Evolutionary conservation across 768 basidiomycete species (phyloP).

Genomic region (Neoboletus brunneissimus): DNA sequence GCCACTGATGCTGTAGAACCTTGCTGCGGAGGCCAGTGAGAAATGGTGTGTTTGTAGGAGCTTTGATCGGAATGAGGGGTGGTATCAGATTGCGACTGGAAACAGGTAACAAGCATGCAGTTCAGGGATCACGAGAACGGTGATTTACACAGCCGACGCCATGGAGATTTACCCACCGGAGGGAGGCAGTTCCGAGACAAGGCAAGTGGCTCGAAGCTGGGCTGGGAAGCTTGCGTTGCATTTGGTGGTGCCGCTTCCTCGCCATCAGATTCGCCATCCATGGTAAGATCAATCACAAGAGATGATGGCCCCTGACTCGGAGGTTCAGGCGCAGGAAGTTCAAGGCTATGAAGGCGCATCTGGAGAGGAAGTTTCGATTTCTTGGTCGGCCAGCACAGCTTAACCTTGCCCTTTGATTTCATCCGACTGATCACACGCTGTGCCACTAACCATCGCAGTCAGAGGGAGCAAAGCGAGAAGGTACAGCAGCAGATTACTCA

Average conservation of each 20-base stretch:
- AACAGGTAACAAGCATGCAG: not conserved
- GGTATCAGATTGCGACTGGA: constrained; percentile 7
- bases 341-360: constrained; percentile 16
- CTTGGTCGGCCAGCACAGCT: constrained; percentile 16
- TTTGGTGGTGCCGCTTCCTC: not conserved
- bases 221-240: not conserved
- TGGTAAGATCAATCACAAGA: constrained; percentile 23
- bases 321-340: constrained; percentile 1
- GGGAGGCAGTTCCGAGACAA: not conserved
- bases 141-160: not conserved
- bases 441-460: constrained; percentile 22
- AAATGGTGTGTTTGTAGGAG: not conserved
- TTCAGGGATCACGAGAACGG: constrained; percentile 1
- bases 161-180: constrained; percentile 14
- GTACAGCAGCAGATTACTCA: constrained; percentile 17
- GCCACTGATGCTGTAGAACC: not conserved
- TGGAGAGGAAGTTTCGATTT: constrained; percentile 15
- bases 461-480: not conserved
- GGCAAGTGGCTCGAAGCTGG: not conserved
- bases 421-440: constrained; percentile 25
- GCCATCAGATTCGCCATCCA: constrained; percentile 4
- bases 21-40: constrained; percentile 1
- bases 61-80: not conserved
- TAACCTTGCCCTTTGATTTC: constrained; percentile 29
- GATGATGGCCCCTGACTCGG: not conserved